A percentile compares a stretch with the other conserved stretches of the same genome.
These are phyloP conservation scores for Periconia sp. DNA, from an alignment of 2,329 filamentous ascomycete genomes.

Conservation along the genomic window DNA sequence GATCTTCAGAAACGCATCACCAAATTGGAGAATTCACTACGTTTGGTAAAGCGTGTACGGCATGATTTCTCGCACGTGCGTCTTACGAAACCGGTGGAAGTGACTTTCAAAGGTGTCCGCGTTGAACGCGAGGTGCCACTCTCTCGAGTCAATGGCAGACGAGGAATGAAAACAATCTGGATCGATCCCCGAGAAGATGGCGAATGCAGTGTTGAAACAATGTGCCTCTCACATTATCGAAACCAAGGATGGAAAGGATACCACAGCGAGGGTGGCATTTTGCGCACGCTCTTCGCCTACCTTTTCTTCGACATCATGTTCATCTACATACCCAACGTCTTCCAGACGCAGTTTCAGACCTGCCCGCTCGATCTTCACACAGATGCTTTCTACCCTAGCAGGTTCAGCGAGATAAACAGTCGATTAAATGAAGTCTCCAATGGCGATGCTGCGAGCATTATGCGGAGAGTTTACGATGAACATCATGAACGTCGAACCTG, in stretches of 20 bases:
- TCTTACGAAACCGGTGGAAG: constrained; percentile 73
- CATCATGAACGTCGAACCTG: constrained; percentile 75
- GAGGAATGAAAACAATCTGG: constrained; percentile 80
- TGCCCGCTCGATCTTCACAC: constrained; percentile 91
- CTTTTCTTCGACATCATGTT: constrained; percentile 94
- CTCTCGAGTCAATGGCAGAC: constrained; percentile 30
- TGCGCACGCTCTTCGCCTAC: constrained; percentile 81
- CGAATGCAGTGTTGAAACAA: constrained; percentile 86
- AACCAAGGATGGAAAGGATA: constrained; percentile 89
- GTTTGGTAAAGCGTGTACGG: constrained; percentile 79
- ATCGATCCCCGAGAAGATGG: constrained; percentile 72
- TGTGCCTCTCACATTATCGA: constrained; percentile 89
- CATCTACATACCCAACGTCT: constrained; percentile 91
- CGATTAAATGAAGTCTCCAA: constrained; percentile 86
- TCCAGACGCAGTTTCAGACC: constrained; percentile 93
- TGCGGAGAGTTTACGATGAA: constrained; percentile 67
- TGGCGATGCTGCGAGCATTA: constrained; percentile 68
- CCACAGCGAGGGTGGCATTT: constrained; percentile 86
- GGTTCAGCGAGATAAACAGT: constrained; percentile 87
- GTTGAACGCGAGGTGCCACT: constrained; percentile 63
- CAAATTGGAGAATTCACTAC: constrained; percentile 84
- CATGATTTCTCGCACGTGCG: constrained; percentile 90
- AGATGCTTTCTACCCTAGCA: constrained; percentile 83
- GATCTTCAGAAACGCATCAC: constrained; percentile 91
- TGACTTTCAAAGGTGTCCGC: constrained; percentile 75